Evolutionary conservation across 2,329 filamentous ascomycete genomes (phyloP), one percentile per base, ranked within the genome.

Genomic region (Fusarium graminum): DNA sequence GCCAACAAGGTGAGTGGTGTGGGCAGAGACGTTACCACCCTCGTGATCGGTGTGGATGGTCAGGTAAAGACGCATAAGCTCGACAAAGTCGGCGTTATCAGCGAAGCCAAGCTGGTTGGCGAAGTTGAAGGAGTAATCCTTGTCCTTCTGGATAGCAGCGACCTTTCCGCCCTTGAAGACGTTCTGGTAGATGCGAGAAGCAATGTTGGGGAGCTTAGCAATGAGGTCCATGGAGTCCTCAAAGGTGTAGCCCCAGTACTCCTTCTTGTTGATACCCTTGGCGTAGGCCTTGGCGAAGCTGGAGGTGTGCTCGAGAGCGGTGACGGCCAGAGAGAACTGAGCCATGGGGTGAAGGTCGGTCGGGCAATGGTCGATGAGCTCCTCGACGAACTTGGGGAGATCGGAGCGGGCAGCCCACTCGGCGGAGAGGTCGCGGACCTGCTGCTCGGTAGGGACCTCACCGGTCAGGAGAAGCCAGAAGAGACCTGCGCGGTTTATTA

Each of bases 101-200:
- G 92, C 92, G 80, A 95, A 99, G 77, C 95, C 95, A 75, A 99
- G 93, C 89, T 97, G 93, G 90, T 98, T 98, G 83, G 95, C 94
- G 80, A 99, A 92, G 91, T 99, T 99, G 92, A 91, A 99, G 75
- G 90, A 88, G 86, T 97, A 99, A 80, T 99, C 95, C 92, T 98
- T 95, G 86, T 98, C 94, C 88, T 97, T 96, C 87, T 98, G 90
- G 80, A 97, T 88, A 55, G 93, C 81, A 63, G 93, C 92, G 73
- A 99, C 94, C 90, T 98, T 98, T 85, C 95, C 95, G 78, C 97
- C 95, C 90, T 98, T 97, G 92, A 97, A 99, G 81, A 98, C 91
- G 82, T 99, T 99, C 86, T 97, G 95, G 90, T 99, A 99, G 88
- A 99, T 99, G 85, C 93, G 93, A 69, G 95, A 86, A 70, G 95